Evolutionary conservation across 352 stramenopile genomes (phyloP).

Genomic region (Blastocystis sp.): DNA sequence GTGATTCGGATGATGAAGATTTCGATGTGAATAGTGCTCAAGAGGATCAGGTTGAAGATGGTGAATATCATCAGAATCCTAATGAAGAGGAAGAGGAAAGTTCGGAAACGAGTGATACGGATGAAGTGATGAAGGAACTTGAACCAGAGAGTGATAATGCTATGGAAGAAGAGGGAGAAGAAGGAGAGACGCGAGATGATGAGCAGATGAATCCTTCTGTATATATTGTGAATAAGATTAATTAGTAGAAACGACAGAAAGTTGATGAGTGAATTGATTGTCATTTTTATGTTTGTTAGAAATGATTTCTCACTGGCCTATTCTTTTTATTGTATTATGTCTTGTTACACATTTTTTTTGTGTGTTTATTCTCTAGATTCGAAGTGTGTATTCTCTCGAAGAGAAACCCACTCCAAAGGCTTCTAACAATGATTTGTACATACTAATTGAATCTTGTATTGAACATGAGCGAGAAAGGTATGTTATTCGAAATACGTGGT

Average conservation of each 20-base stretch:
- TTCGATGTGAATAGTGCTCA: slow-evolving; percentile 78
- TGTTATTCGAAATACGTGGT: too few relatives aligned
- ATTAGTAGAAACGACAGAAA: slow-evolving; percentile 34
- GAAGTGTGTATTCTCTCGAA: not conserved
- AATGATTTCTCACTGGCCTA: not conserved
- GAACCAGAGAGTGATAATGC: slow-evolving; percentile 47
- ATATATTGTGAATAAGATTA: not conserved
- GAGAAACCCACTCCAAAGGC: not conserved
- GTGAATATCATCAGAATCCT: slow-evolving; percentile 73
- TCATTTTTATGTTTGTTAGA: not conserved
- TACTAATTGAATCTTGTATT: too few relatives aligned
- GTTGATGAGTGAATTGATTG: slow-evolving; percentile 3
- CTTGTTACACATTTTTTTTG: not conserved
- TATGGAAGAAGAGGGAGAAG: not conserved
- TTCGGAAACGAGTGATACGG: slow-evolving; percentile 44
- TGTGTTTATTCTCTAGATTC: not conserved
- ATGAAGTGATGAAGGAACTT: slow-evolving; percentile 50
- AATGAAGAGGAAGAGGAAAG: slow-evolving; percentile 68
- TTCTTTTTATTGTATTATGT: not conserved
- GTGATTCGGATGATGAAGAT: slow-evolving; percentile 81
- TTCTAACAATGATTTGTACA: too few relatives aligned
- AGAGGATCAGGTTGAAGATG: slow-evolving; percentile 73
- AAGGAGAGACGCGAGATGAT: not conserved
- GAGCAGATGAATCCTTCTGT: slow-evolving; percentile 22
- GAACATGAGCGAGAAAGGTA: too few relatives aligned